Conservation (phyloP, 1,139 yeast species). For the Suzukiozyma palmioleophila region DNA sequence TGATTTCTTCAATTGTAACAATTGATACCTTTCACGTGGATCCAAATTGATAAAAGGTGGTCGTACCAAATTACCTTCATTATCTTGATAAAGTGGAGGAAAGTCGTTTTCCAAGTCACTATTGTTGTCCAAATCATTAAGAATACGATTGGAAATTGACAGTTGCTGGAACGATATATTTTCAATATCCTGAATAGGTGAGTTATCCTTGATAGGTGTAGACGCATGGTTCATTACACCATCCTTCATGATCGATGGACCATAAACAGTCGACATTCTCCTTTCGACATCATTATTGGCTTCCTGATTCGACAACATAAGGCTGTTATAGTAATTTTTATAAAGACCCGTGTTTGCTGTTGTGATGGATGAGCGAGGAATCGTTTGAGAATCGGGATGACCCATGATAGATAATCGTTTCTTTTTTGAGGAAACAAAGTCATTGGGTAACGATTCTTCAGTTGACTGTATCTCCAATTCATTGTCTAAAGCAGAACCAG, state of each 20-base stretch:
- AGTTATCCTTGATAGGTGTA: slow-evolving; percentile 10
- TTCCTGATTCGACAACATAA: slow-evolving; percentile 23
- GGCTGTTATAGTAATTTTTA: slow-evolving; percentile 20
- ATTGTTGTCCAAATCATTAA: slow-evolving; percentile 1
- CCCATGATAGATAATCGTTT: slow-evolving; percentile 26
- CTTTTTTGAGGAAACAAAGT: slow-evolving; percentile 27
- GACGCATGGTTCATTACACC: slow-evolving; percentile 3
- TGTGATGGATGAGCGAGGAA: slow-evolving; percentile 28
- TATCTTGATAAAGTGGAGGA: slow-evolving; percentile 33
- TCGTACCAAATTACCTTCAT: slow-evolving; percentile 36
- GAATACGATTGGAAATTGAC: slow-evolving; percentile 2
- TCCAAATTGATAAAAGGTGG: slow-evolving; percentile 47
- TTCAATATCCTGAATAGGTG: slow-evolving; percentile 18
- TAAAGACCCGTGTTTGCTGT: slow-evolving; percentile 19
- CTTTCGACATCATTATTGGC: slow-evolving; percentile 26
- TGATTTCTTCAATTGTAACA: slow-evolving; percentile 37
- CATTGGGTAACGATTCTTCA: slow-evolving; percentile 13
- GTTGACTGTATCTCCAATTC: slow-evolving; percentile 5
- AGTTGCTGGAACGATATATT: slow-evolving; percentile 5
- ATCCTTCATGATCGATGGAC: slow-evolving; percentile 4
- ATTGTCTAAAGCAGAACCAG: not conserved
- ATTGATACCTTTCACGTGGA: slow-evolving; percentile 41
- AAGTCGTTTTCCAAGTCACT: slow-evolving; percentile 10
- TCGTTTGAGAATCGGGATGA: slow-evolving; percentile 16
- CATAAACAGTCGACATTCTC: slow-evolving; percentile 21